Conservation (phyloP, 2,329 filamentous ascomycete species). For the Fusarium musae region DNA sequence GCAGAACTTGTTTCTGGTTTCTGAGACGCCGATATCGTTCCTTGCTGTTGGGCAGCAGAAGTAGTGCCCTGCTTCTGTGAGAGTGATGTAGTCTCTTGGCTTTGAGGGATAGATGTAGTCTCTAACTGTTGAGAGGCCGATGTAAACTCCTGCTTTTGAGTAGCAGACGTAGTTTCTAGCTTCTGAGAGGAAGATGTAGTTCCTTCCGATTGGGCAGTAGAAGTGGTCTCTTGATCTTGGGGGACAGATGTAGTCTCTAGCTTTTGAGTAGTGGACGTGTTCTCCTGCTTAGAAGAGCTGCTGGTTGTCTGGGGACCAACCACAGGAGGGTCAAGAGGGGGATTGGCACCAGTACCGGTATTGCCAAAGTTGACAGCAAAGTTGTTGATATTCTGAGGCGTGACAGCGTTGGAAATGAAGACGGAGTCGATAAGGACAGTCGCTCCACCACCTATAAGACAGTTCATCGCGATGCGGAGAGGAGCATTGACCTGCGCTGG, state of each 20-base stretch:
- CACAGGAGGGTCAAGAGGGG: neutral
- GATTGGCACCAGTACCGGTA: neutral
- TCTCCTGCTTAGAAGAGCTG: neutral
- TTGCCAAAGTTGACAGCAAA: constrained; percentile 10
- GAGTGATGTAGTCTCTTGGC: too few species aligned
- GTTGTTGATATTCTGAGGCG: neutral
- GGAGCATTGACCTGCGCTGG: neutral
- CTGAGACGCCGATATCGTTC: too few species aligned
- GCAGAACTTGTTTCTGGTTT: too few species aligned
- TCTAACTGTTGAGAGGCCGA: too few species aligned
- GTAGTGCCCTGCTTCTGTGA: too few species aligned
- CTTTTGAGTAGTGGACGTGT: neutral
- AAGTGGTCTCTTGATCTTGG: neutral
- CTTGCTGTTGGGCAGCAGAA: too few species aligned
- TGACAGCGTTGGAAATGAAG: constrained; percentile 10
- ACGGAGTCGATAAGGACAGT: constrained; percentile 5
- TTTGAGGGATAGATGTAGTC: too few species aligned
- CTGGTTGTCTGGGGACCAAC: neutral
- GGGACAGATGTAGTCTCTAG: neutral
- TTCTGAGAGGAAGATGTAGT: accelerated
- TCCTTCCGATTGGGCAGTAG: neutral
- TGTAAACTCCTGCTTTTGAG: neutral
- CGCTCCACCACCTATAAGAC: constrained; percentile 1
- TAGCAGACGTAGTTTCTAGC: neutral
- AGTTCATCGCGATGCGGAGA: constrained; percentile 1